These are phyloP conservation scores for Candida sakaeoensis DNA, from an alignment of 805 yeast species.

Conservation along the genomic window DNA sequence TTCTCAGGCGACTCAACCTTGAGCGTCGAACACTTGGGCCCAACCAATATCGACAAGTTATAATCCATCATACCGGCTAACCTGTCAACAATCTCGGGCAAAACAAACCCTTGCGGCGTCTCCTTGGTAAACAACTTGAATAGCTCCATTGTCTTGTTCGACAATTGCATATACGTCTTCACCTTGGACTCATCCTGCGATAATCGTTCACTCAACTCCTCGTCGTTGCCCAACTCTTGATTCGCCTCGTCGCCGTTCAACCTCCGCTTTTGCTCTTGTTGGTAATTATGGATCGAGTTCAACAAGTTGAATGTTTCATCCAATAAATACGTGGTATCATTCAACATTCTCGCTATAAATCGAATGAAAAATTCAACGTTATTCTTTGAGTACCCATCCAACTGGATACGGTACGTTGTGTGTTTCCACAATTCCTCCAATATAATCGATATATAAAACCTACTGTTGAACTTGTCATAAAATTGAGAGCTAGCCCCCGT, in stretches of 20 bases:
- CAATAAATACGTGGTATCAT: slow-evolving; percentile 85
- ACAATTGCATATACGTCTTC: slow-evolving; percentile 73
- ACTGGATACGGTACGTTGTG: slow-evolving; percentile 62
- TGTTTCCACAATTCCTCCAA: slow-evolving; percentile 81
- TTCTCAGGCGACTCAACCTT: slow-evolving; percentile 81
- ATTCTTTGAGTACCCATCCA: slow-evolving; percentile 60
- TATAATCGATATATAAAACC: slow-evolving; percentile 81
- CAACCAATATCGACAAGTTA: slow-evolving; percentile 87
- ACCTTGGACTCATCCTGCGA: slow-evolving; percentile 71
- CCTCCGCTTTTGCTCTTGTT: slow-evolving; percentile 58
- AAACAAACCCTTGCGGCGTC: slow-evolving; percentile 80
- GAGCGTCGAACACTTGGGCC: slow-evolving; percentile 87
- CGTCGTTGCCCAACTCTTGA: slow-evolving; percentile 50
- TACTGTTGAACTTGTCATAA: slow-evolving; percentile 89
- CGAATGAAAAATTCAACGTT: slow-evolving; percentile 84
- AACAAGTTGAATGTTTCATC: slow-evolving; percentile 87
- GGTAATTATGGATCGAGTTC: slow-evolving; percentile 70
- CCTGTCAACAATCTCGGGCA: slow-evolving; percentile 88
- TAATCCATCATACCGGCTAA: slow-evolving; percentile 94
- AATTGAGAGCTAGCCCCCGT: slow-evolving; percentile 95
- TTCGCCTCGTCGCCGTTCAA: slow-evolving; percentile 28
- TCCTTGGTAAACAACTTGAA: slow-evolving; percentile 81
- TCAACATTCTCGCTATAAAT: slow-evolving; percentile 90
- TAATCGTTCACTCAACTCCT: slow-evolving; percentile 57
- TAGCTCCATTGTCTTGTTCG: slow-evolving; percentile 76